Evolutionary conservation across 768 basidiomycete genomes (phyloP), one percentile per base, ranked within the genome.

Genomic region (Glaciozyma antarctica): DNA sequence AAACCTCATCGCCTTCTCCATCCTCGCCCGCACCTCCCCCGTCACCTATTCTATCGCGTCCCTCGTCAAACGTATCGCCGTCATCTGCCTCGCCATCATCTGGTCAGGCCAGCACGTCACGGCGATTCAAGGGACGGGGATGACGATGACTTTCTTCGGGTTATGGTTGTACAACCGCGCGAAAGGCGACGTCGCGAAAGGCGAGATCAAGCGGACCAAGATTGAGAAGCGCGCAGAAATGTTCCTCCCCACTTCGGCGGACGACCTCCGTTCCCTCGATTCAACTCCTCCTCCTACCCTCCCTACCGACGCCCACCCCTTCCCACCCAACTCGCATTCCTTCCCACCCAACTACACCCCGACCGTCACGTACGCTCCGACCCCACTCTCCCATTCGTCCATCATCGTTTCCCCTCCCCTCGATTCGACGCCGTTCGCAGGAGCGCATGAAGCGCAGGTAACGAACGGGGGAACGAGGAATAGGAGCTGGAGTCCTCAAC

Each of bases 41-140:
- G 95, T 99, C 71, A 98, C 95, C 0, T 99, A 99, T 78, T 94
- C 90, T 60, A 98, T 99, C 76, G 95, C 95, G 4, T 95, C 91
- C 5, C 84, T 99, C 73, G 85, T 97, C 79, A 99, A 99, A 78
- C 90, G 95, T 30, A 92, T 99, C 62, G 91, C 86, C 54, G 95
- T 99, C 73, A 99, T 99, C 74, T 93, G 91, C 79, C 88, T 97
- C 72, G 95, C 95, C 24, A 88, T 99, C 75, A 80, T 92, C 58
- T 99, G 94, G 94, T 98, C 97, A 79, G 85, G 82, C 62, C 94
- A 97, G 78, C 75, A 81, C 44, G 84, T 97, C 22, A 87, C 93
- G 66, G 83, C 82, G 15, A 73, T 95, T 24, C 92, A 97, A 77
- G 92, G 82, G 6, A 74, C 88, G 57, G 95, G 95, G n/a, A 99